These are phyloP conservation scores for Inga laurina DNA, from an alignment of 306 rosid genomes.

Conservation along the genomic window DNA sequence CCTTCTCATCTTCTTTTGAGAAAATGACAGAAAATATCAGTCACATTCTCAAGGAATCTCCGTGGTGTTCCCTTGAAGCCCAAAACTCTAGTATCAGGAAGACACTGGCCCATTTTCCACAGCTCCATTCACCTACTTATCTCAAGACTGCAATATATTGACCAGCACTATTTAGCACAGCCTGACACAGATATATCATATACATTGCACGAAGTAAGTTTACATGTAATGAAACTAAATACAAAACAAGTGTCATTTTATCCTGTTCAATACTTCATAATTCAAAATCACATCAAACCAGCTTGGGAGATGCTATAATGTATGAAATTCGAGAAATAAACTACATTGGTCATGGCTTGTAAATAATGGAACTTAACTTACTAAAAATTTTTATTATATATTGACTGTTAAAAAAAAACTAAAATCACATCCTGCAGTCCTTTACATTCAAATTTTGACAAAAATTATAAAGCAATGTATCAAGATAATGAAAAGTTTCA, in stretches of 20 bases:
- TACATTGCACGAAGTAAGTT: constrained; percentile 21
- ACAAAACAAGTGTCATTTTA: constrained; percentile 18
- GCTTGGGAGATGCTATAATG: neutral
- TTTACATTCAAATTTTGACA: neutral
- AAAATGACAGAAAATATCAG: constrained; percentile 37
- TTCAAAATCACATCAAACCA: neutral
- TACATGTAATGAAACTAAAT: constrained; percentile 11
- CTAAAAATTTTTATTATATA: too few species aligned
- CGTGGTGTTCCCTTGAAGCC: constrained; percentile 22
- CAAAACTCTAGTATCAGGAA: constrained; percentile 39
- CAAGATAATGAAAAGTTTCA: neutral
- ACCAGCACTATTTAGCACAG: constrained; percentile 27
- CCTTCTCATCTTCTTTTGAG: constrained; percentile 26
- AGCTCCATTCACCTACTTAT: constrained; percentile 21
- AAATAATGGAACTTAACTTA: too few species aligned
- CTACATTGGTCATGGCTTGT: neutral
- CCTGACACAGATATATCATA: constrained; percentile 27
- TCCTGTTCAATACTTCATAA: constrained; percentile 4
- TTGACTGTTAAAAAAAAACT: neutral
- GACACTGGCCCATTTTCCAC: constrained; percentile 30
- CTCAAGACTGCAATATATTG: constrained; percentile 20
- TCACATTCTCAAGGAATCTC: constrained; percentile 33
- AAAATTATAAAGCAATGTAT: neutral
- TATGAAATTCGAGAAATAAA: too few species aligned
- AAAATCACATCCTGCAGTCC: neutral